These are phyloP conservation scores for Melastoma malabathricum DNA, from an alignment of 345 rosid species.

Conservation along the genomic window DNA sequence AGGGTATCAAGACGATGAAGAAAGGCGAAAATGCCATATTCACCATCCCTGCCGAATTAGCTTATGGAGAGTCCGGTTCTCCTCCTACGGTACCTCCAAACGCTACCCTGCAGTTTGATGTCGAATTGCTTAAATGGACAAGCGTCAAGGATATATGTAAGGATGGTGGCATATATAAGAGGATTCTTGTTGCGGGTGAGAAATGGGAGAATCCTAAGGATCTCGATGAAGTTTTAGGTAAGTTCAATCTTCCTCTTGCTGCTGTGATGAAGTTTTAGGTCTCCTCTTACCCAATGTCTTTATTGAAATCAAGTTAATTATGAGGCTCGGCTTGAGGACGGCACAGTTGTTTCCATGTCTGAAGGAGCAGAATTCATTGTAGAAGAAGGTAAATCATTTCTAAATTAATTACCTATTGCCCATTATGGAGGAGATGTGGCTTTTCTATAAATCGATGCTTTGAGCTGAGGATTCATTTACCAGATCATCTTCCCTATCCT, in stretches of 20 bases:
- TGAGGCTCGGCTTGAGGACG: conserved; percentile 8
- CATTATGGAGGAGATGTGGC: not conserved
- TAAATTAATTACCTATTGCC: not conserved
- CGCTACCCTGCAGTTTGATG: conserved; percentile 64
- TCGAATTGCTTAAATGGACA: conserved; percentile 10
- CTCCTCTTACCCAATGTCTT: too few relatives aligned
- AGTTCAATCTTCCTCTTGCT: not conserved
- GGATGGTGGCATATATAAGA: conserved; percentile 18
- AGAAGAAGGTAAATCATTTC: conserved; percentile 37
- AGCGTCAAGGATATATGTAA: conserved; percentile 16
- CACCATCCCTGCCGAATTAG: conserved; percentile 73
- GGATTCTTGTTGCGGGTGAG: conserved; percentile 11
- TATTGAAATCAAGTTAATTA: conserved; percentile 28
- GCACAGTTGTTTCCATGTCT: conserved; percentile 6
- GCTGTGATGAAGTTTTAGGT: conserved; percentile 61
- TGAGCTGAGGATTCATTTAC: not conserved
- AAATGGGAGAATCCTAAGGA: conserved; percentile 20
- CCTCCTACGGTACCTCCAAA: conserved; percentile 82
- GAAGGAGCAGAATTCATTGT: conserved; percentile 61
- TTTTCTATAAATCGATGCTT: too few relatives aligned
- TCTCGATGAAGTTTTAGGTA: conserved; percentile 16
- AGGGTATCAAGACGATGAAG: conserved; percentile 94
- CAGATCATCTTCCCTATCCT: not conserved
- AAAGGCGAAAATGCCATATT: conserved; percentile 78
- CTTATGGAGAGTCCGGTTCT: conserved; percentile 80